phyloP scores from a whole-genome alignment of 2,329 filamentous ascomycete genomes.

The Eurotiales sp. region DNA sequence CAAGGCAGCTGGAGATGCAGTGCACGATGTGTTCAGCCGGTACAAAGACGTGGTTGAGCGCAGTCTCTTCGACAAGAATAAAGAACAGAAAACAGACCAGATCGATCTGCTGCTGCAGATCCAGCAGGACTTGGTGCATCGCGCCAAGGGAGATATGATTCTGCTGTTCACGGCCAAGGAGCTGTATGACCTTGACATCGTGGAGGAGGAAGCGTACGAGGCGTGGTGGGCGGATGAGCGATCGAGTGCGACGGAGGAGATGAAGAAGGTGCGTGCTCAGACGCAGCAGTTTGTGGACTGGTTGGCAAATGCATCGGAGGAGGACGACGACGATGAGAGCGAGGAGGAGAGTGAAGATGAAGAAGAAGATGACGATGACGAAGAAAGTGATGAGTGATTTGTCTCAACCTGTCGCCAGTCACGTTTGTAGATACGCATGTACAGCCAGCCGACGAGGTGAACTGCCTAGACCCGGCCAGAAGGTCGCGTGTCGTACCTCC shows the following conservation, averaged over 20 bases:
- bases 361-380: conserved; percentile 12
- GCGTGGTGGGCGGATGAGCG: conserved; percentile 81
- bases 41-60: conserved; percentile 61
- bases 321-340: conserved; percentile 65
- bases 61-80: conserved; percentile 56
- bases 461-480: too few species aligned
- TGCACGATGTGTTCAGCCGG: conserved; percentile 59
- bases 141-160: conserved; percentile 61
- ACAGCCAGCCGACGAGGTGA: too few species aligned
- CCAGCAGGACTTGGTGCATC: conserved; percentile 71
- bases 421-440: not conserved
- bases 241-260: conserved; percentile 62
- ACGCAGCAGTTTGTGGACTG: conserved; percentile 79
- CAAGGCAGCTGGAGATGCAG: conserved; percentile 61
- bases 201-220: conserved; percentile 85
- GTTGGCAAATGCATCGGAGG: conserved; percentile 71
- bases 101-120: conserved; percentile 78
- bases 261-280: conserved; percentile 68
- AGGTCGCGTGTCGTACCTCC: too few species aligned
- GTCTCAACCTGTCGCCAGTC: too few species aligned
- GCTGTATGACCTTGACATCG: conserved; percentile 75
- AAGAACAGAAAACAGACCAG: conserved; percentile 62
- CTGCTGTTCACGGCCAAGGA: conserved; percentile 78
- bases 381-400: not conserved
- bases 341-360: conserved; percentile 53